Base-by-base conservation (phyloP, 306 rosid species). In the Inga leiocalycina region DNA sequence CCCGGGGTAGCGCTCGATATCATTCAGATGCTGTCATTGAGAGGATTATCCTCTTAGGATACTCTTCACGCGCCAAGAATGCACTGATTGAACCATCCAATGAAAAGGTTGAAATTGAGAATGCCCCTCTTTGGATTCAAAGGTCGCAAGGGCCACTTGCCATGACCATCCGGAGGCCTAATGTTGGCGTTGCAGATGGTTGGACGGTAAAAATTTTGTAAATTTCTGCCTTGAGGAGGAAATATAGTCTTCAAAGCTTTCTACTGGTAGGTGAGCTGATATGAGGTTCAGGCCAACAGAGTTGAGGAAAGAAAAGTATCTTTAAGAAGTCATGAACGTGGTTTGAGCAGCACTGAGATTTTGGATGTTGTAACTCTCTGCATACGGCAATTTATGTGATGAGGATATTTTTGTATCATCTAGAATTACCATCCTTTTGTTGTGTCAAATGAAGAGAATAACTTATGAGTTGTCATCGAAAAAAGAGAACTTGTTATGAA, bases 41-140 rank as follows among this genome's bases (percentile, higher is more conserved):
- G 89, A 90, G 99, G 86, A 96, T 96, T 80, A 90, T 96, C 81
- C 80, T 96, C 79, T 89, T 90, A 51, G 99, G 99, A 81, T 83
- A 86, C 80, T 80, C 94, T 61, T 43, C 87, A 11, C 83, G 85
- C 71, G 82, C 93, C 20, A 96, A 90, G 84, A 76, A 70, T 71
- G 99, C 94, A 41, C 77, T 89, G 62, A 80, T 92, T 84, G 97
- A 92, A 79, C 90, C 97, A 35, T 91, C 90, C 77, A 89, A 92
- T 67, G 74, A 83, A 13, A 92, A 80, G 51, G 88, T 85, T 30
- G 92, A 88, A 57, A 54, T 96, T 48, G 98, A 88, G 87, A 79
- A 62, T 51, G 93, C 93, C 16, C 97, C 98, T 0, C 94, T 96
- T 49, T 89, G 90, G 90, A 77, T 92, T 86, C 91, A 86, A 39